Evolutionary conservation across 2,329 filamentous ascomycete species (phyloP).

Genomic region (Aureobasidium pullulans): DNA sequence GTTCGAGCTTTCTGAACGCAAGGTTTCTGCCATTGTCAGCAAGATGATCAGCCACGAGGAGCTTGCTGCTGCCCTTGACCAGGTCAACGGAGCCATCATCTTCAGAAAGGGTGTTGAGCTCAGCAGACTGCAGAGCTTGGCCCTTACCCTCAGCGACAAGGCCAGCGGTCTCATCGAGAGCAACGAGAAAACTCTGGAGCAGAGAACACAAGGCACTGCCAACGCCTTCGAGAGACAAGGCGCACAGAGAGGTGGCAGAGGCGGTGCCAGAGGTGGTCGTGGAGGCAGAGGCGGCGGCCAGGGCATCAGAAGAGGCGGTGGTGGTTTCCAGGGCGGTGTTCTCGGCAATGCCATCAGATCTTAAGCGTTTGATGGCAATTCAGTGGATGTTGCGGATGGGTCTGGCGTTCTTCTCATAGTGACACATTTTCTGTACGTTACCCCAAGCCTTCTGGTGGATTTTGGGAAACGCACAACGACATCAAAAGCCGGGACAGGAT

Average conservation of each 20-base stretch:
- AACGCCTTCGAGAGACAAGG: slow-evolving; percentile 94
- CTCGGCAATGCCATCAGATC: slow-evolving; percentile 53
- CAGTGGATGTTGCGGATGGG: slow-evolving; percentile 7
- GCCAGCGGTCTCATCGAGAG: slow-evolving; percentile 91
- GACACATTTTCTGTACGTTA: slow-evolving; percentile 7
- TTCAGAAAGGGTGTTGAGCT: slow-evolving; percentile 99
- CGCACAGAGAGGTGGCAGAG: slow-evolving; percentile 64
- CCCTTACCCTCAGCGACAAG: slow-evolving; percentile 91
- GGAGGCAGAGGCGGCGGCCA: slow-evolving; percentile 52
- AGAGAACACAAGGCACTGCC: slow-evolving; percentile 89
- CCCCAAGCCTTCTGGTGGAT: neutral
- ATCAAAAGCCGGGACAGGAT: slow-evolving; percentile 6
- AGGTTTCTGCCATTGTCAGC: slow-evolving; percentile 91
- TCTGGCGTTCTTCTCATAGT: slow-evolving; percentile 10
- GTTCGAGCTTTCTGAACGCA: slow-evolving; percentile 89
- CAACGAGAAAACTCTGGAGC: slow-evolving; percentile 95
- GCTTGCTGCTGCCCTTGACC: slow-evolving; percentile 89
- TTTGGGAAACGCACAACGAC: neutral
- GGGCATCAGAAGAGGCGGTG: slow-evolving; percentile 66
- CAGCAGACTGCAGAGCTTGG: slow-evolving; percentile 88
- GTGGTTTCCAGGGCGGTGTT: slow-evolving; percentile 75
- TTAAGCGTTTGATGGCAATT: slow-evolving; percentile 22
- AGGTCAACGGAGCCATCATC: slow-evolving; percentile 94
- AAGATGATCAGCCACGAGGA: slow-evolving; percentile 99
- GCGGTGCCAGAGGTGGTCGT: slow-evolving; percentile 49